Percentiles rank a stretch among this genome's conserved stretches.
phyloP scores from a whole-genome alignment of 768 basidiomycete genomes.

The Albatrellus ellisii region DNA sequence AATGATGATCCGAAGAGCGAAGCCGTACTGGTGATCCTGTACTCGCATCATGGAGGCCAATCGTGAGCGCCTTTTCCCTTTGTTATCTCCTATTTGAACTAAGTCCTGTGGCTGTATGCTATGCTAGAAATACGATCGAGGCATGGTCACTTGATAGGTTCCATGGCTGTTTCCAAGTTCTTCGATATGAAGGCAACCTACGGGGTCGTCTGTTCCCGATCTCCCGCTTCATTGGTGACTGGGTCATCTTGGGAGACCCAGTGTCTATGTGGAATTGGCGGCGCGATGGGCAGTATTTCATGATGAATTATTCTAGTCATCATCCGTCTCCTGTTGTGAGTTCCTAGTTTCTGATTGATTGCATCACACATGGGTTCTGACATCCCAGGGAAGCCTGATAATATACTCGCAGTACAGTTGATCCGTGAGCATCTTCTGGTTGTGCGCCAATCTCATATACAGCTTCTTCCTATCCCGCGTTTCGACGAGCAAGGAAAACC shows the following conservation, averaged over 20 bases:
- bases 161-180: conserved; percentile 17
- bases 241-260: conserved; percentile 11
- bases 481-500: too few species aligned
- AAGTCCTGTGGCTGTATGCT: neutral
- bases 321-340: conserved; percentile 12
- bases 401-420: conserved; percentile 17
- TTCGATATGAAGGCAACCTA: conserved; percentile 3
- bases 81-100: neutral
- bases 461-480: conserved; percentile 11
- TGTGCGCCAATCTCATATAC: conserved; percentile 17
- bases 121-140: conserved; percentile 8
- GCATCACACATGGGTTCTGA: neutral
- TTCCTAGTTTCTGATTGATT: neutral
- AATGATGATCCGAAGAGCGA: conserved; percentile 19
- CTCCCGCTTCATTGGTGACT: conserved; percentile 10
- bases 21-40: conserved; percentile 15
- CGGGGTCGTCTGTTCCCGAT: conserved; percentile 6
- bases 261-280: conserved; percentile 13
- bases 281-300: conserved; percentile 6
- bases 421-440: conserved; percentile 19
- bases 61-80: neutral
- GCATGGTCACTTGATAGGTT: conserved; percentile 21
- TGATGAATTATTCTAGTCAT: conserved; percentile 7
- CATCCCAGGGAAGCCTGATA: conserved; percentile 9
- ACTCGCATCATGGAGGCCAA: neutral